Evolutionary conservation across 768 basidiomycete species (phyloP), one percentile per base, ranked within the genome.

Genomic region (Termitomyces sp.): DNA sequence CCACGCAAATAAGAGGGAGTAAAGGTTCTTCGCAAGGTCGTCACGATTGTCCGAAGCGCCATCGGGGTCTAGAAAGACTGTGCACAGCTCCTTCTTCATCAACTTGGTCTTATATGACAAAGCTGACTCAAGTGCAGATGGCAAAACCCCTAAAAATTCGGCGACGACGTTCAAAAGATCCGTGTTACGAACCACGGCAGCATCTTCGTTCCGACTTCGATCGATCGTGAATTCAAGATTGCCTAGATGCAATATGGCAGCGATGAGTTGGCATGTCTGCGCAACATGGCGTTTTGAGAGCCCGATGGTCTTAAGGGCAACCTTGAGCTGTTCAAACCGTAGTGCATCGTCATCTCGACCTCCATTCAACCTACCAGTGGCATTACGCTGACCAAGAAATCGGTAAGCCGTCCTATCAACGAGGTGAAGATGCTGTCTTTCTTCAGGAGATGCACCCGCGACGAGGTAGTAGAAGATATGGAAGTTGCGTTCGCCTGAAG

Each of bases 391-490:
- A 4, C 92, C 92, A 4, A 98, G 85, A 71, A 96, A 98, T 2
- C 94, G 85, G 67, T 94, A 99, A 7, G 85, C 82, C 1, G 85
- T 83, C 72, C 88, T 89, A 70, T 96, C 91, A 56, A 83, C 76
- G 9, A 99, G 82, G 63, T 91, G 89, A 56, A 98, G 83, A 70
- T 96, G 94, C 34, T 91, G 86, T 14, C 92, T 80, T 72, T 99
- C 97, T 68, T 98, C 97, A 0, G 84, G 69, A 0, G 89, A 86
- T 1, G 95, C 94, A 31, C 97, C 96, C 0, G 94, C 90, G 61
- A 96, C 87, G 68, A 99, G 85, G 73, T 97, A 97, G 72, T 98
- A 98, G 75, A 98, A 97, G 40, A 96, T 94, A 73, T 99, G 95
- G 72, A 98, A 98, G 66, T 97, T 98, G 11, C 96, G 86, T 74